Conservation (phyloP, 805 yeast species). For the Metschnikowia henanensis region DNA sequence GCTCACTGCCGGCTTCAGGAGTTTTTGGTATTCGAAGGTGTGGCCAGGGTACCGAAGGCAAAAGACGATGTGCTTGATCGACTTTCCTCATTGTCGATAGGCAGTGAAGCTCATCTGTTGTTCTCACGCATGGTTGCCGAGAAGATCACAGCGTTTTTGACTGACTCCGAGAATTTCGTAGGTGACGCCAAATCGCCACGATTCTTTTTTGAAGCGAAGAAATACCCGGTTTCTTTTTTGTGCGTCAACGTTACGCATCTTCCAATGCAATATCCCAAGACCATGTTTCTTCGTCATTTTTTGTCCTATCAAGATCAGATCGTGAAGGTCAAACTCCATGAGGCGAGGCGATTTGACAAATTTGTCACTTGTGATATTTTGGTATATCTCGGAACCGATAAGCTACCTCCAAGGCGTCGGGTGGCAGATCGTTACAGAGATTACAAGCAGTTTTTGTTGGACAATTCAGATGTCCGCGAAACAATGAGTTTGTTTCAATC, state of each 20-base stretch:
- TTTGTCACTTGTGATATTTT: neutral
- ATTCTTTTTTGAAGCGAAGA: neutral
- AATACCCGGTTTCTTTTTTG: neutral
- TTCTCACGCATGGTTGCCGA: constrained; percentile 1
- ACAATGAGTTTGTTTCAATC: neutral
- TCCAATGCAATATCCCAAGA: neutral
- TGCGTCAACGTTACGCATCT: neutral
- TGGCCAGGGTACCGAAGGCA: neutral
- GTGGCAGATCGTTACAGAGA: neutral
- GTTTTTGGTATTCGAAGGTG: neutral
- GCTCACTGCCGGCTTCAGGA: neutral
- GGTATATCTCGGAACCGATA: neutral
- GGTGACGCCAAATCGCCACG: neutral
- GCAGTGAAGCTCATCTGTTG: neutral
- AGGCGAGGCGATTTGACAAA: neutral
- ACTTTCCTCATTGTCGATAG: neutral
- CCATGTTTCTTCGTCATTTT: neutral
- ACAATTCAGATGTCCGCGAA: neutral
- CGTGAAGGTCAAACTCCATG: neutral
- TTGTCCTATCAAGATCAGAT: neutral
- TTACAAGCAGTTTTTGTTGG: neutral
- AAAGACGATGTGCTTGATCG: neutral
- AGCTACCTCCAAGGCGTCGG: neutral
- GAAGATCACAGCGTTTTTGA: neutral
- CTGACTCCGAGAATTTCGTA: neutral